A percentile compares a stretch with the other conserved stretches of the same genome.
phyloP scores from a whole-genome alignment of 2,329 filamentous ascomycete species.

The Calonectria fujianensis region DNA sequence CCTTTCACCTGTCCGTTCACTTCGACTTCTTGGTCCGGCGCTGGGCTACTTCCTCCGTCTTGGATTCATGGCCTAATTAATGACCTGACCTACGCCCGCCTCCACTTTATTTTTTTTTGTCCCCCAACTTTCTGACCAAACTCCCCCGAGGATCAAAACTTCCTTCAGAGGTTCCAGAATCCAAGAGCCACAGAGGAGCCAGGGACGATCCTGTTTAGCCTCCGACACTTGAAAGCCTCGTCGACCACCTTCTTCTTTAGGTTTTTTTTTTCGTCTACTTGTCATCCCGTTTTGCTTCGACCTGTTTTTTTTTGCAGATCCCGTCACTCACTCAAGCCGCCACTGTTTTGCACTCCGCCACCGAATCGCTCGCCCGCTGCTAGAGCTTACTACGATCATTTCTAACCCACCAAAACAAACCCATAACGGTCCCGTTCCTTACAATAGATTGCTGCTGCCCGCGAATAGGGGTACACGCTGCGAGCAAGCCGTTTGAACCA shows the following conservation, averaged over 20 bases:
- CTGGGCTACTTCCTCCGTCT: conserved; percentile 12
- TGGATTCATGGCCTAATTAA: conserved; percentile 26
- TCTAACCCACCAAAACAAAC: conserved; percentile 4
- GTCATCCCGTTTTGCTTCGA: background rate
- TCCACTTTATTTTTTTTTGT: conserved; percentile 23
- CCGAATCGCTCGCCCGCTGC: conserved; percentile 24
- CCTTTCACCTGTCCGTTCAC: background rate
- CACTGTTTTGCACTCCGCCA: background rate
- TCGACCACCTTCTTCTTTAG: conserved; percentile 26
- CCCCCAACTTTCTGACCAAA: conserved; percentile 16
- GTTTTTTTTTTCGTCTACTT: background rate
- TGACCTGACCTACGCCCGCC: conserved; percentile 25
- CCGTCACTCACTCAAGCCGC: conserved; percentile 19
- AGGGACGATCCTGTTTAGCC: conserved; percentile 22
- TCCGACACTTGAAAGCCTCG: conserved; percentile 9
- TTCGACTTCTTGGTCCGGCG: conserved; percentile 9
- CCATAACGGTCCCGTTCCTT: conserved; percentile 17
- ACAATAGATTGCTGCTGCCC: conserved; percentile 9
- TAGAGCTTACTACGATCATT: conserved; percentile 18
- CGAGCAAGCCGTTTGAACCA: conserved; percentile 18
- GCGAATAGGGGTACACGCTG: conserved; percentile 5
- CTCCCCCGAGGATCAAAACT: conserved; percentile 13
- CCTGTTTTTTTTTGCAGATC: conserved; percentile 22
- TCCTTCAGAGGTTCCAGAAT: conserved; percentile 24
- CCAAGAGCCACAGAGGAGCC: conserved; percentile 20